Base-by-base conservation (phyloP, 1,284 basidiomycete genomes). In the Apiotrichum gracile region DNA sequence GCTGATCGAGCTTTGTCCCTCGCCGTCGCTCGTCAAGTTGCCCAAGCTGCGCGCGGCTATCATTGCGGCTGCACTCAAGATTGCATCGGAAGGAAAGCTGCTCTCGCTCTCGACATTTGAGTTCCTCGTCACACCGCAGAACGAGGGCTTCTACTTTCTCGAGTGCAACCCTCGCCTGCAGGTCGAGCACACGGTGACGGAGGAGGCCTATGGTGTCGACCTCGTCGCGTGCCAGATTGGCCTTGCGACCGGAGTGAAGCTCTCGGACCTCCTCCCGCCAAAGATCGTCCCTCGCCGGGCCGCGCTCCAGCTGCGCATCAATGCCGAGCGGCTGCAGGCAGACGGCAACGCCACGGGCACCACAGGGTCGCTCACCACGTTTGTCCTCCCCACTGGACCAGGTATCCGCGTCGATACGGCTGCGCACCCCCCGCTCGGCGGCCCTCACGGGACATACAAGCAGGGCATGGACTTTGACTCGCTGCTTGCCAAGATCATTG, bases 121-220 rank as follows among this genome's bases (percentile, higher is more conserved):
- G 49, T 59, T 59, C 48, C 57, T 59, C 19, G 52, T 59, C 14
- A 22, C 10, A 3, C 16, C 27, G 24, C 46, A 4, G 16, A 27
- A 2, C 51, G 49, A 19, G 17, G 44, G 17, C n/a, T 59, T 37
- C 51, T 59, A 51, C 54, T 59, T 59, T 35, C 57, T 59, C 22
- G 57, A 59, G 38, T 59, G 57, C 46, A 59, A 59, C 51, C 57
- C 57, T 1, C 57, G 57, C 26, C 38, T 59, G 12, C 57, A 59
- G 46, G 57, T 59, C 22, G 57, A 59, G 45, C 57, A 59, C 49
- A 59, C 57, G 3, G 57, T 59, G 9, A 59, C 57, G 0, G 57
- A 59, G 33, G 57, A 59, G 46, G 57, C 54, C 16, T 56, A 59
- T 26, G 57, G 57, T 22, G 49, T 59, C 24, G 57, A 59, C 42